A percentile compares a stretch with the other conserved stretches of the same genome.
Conservation (phyloP, 331 rosid genomes). For the Dryas integrifolia region DNA sequence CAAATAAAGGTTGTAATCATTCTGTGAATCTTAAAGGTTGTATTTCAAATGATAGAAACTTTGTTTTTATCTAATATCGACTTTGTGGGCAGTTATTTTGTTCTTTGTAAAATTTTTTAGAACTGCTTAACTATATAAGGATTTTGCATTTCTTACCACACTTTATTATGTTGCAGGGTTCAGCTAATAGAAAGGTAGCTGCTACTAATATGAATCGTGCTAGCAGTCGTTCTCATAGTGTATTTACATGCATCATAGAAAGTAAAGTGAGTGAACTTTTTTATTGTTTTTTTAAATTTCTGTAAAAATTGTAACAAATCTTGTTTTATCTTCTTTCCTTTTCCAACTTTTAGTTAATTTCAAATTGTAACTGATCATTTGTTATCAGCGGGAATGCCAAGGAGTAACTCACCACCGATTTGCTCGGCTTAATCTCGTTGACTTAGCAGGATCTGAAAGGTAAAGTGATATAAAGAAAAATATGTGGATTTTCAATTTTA, state of each 20-base stretch:
- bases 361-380: conserved; percentile 17
- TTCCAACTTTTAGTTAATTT: conserved; percentile 14
- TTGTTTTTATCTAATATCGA: not conserved
- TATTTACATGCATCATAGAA: conserved; percentile 91
- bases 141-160: not conserved
- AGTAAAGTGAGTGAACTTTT: conserved; percentile 60
- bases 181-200: conserved; percentile 93
- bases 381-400: conserved; percentile 93
- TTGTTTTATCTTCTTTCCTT: conserved; percentile 1
- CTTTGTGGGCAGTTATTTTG: not conserved
- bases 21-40: not conserved
- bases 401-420: conserved; percentile 90
- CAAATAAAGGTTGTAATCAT: not conserved
- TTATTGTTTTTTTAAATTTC: conserved; percentile 7
- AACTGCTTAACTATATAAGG: not conserved
- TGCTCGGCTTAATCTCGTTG: conserved; percentile 96
- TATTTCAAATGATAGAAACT: not conserved
- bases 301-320: conserved; percentile 1
- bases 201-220: conserved; percentile 98
- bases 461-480: conserved; percentile 29
- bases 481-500: conserved; percentile 15
- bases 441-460: conserved; percentile 99
- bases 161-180: conserved; percentile 55
- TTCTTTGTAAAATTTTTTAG: not conserved
- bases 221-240: conserved; percentile 98